Percentiles rank a stretch among this genome's conserved stretches.
These are phyloP conservation scores for Nasturtium officinale DNA, from an alignment of 345 rosid genomes.

Conservation along the genomic window DNA sequence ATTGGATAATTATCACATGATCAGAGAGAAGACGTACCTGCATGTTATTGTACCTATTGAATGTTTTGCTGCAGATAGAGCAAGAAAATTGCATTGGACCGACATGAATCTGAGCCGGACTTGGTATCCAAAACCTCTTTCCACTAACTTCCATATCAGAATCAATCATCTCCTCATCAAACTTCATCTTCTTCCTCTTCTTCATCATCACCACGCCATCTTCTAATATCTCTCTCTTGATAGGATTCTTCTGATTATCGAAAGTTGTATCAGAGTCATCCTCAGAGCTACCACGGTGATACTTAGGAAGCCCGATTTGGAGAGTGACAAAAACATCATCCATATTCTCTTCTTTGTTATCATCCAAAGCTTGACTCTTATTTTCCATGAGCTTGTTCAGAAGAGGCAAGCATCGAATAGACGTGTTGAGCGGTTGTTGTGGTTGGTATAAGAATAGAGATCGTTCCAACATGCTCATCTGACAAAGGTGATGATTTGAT, in stretches of 20 bases:
- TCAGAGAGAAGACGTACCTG: slow-evolving; percentile 56
- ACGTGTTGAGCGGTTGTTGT: slow-evolving; percentile 30
- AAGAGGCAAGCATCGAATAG: slow-evolving; percentile 44
- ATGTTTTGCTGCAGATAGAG: slow-evolving; percentile 95
- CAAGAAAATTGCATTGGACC: slow-evolving; percentile 99
- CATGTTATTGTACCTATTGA: slow-evolving; percentile 99
- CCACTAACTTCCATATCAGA: slow-evolving; percentile 37
- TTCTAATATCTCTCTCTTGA: slow-evolving; percentile 38
- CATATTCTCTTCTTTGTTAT: slow-evolving; percentile 26
- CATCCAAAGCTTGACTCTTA: slow-evolving; percentile 11
- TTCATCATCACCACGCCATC: slow-evolving; percentile 32
- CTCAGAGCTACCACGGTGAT: slow-evolving; percentile 38
- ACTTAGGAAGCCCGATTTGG: slow-evolving; percentile 40
- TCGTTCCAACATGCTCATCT: slow-evolving; percentile 31
- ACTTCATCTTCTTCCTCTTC: slow-evolving; percentile 34
- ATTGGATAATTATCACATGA: slow-evolving; percentile 2
- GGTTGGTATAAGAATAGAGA: slow-evolving; percentile 32
- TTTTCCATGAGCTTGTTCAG: slow-evolving; percentile 44
- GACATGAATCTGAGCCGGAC: slow-evolving; percentile 88
- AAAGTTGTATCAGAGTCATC: slow-evolving; percentile 40
- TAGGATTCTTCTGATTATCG: slow-evolving; percentile 20
- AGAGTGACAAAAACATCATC: slow-evolving; percentile 43
- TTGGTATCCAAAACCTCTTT: slow-evolving; percentile 79
- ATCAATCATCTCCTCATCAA: slow-evolving; percentile 16
- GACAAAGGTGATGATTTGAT: slow-evolving; percentile 24